Conservation (phyloP, 768 basidiomycete species). For the Podaxis sp. region DNA sequence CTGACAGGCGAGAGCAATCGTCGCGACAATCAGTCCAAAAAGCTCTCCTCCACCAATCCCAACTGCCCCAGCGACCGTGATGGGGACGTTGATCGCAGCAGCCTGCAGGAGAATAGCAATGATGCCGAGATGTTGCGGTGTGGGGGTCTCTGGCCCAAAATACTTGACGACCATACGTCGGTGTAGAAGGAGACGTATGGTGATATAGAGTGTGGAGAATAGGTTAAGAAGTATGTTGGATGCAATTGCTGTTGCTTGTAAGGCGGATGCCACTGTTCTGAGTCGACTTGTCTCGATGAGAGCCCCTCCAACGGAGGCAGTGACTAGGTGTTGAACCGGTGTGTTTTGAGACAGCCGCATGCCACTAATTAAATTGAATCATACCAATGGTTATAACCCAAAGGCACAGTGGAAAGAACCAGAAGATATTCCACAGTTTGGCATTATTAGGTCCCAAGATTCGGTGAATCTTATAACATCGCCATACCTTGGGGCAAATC, state of each 20-base stretch:
- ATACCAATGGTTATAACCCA: not conserved
- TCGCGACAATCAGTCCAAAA: not conserved
- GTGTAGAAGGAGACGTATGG: not conserved
- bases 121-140: not conserved
- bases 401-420: not conserved
- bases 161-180: not conserved
- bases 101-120: not conserved
- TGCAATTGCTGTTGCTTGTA: not conserved
- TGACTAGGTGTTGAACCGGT: not conserved
- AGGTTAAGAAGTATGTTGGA: not conserved
- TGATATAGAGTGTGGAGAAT: not conserved
- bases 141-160: not conserved
- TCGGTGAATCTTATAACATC: not conserved
- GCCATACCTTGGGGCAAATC: not conserved
- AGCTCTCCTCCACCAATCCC: not conserved
- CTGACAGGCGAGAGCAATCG: not conserved
- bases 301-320: not conserved
- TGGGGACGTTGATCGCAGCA: not conserved
- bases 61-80: not conserved
- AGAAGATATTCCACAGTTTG: not conserved
- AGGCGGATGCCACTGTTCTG: not conserved
- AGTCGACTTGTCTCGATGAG: not conserved
- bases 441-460: not conserved
- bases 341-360: not conserved
- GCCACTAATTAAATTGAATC: not conserved